A percentile compares a stretch with the other conserved stretches of the same genome.
phyloP scores from a whole-genome alignment of 1,139 yeast species.

The Pichia inconspicua region DNA sequence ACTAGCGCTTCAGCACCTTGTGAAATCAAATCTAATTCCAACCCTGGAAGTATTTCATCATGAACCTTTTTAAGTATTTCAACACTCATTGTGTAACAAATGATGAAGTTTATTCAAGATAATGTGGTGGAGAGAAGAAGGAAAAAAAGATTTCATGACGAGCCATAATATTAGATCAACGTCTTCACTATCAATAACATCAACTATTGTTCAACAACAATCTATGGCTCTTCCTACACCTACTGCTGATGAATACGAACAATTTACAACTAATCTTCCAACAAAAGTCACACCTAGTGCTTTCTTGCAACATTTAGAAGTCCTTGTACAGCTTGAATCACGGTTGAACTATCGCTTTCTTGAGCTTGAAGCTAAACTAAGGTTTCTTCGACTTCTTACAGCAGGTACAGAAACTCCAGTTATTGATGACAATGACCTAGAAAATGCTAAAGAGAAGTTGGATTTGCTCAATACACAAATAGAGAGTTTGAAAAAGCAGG shows the following conservation, averaged over 20 bases:
- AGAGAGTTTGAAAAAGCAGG: constrained; percentile 10
- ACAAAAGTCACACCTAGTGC: neutral
- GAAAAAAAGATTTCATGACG: too few relatives aligned
- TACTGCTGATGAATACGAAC: constrained; percentile 8
- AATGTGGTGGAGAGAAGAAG: too few relatives aligned
- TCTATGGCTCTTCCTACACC: neutral
- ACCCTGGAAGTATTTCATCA: constrained; percentile 35
- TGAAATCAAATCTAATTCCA: constrained; percentile 51
- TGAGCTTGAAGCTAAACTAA: constrained; percentile 62
- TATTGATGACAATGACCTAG: constrained; percentile 20
- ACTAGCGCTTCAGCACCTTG: constrained; percentile 98
- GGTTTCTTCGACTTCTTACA: constrained; percentile 40
- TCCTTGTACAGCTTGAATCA: constrained; percentile 6
- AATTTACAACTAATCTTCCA: constrained; percentile 1
- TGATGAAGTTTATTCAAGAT: neutral
- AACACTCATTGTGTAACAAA: constrained; percentile 34
- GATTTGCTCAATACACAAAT: constrained; percentile 1
- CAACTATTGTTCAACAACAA: neutral
- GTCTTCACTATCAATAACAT: too few relatives aligned
- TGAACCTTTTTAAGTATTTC: constrained; percentile 34
- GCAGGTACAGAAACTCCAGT: constrained; percentile 30
- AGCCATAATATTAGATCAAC: too few relatives aligned
- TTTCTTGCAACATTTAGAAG: constrained; percentile 2
- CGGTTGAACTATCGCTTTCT: constrained; percentile 53
- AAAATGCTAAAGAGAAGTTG: neutral